These are phyloP conservation scores for Globisporangium alternatum DNA, from an alignment of 352 stramenopile species.

Conservation along the genomic window DNA sequence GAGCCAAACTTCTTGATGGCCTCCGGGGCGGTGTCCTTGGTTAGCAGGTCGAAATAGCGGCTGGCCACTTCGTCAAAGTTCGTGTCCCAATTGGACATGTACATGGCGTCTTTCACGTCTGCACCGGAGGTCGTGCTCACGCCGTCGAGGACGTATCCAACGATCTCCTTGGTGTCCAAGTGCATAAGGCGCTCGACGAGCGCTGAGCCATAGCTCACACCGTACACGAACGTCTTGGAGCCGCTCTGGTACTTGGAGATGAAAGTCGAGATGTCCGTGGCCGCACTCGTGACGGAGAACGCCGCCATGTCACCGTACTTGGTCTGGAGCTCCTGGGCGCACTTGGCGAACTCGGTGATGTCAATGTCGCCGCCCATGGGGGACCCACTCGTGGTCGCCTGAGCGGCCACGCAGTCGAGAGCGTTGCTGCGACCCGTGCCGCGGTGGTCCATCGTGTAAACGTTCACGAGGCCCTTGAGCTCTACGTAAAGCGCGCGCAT, in stretches of 20 bases:
- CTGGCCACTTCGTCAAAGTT: conserved; percentile 28
- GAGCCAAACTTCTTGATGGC: neutral
- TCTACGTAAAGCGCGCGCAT: conserved; percentile 30
- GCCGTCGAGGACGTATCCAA: conserved; percentile 52
- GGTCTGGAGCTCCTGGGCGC: conserved; percentile 27
- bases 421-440: conserved; percentile 33
- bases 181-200: conserved; percentile 55
- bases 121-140: conserved; percentile 29
- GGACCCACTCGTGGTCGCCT: conserved; percentile 26
- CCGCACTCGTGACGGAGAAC: conserved; percentile 51
- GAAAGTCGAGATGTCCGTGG: conserved; percentile 27
- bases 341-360: conserved; percentile 24
- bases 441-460: conserved; percentile 51
- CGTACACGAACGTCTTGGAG: conserved; percentile 30
- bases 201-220: conserved; percentile 55
- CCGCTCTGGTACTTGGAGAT: conserved; percentile 17
- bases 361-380: conserved; percentile 18
- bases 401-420: conserved; percentile 29
- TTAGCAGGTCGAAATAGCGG: neutral
- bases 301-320: conserved; percentile 30
- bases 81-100: conserved; percentile 18
- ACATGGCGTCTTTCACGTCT: conserved; percentile 3
- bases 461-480: conserved; percentile 30
- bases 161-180: conserved; percentile 30
- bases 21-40: neutral